Evolutionary conservation across 2,329 filamentous ascomycete species (phyloP), one percentile per base, ranked within the genome.

Genomic region (Colletotrichum tanaceti): DNA sequence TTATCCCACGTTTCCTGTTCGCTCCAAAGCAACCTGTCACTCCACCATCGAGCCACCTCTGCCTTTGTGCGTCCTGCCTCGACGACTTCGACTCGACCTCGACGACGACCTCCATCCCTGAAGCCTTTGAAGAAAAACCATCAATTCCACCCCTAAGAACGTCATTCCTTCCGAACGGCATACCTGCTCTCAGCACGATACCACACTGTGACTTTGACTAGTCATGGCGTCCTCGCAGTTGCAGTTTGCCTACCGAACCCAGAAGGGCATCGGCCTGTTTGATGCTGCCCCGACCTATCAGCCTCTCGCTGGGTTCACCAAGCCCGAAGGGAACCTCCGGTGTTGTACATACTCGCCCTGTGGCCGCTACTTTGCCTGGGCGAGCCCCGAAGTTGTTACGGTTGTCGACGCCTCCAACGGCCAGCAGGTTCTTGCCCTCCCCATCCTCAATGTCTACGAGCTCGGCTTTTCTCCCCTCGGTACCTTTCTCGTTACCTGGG

Each of bases 161-260:
- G 71, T 68, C 63, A 58, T 24, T 32, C 46, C 53, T 57, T 63
- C 47, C 61, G 41, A 52, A 57, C 53, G 73, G 67, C 57, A 69
- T 71, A 72, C 58, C 73, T 77, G 74, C 74, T 69, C 69, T 71
- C 65, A 75, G 74, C 74, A 75, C 72, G 75, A 74, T 75, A 75
- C 5, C 72, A 69, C 74, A 76, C 90, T 92, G 92, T 93, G 91
- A 86, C 91, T 94, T 94, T 93, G 79, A 90, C 89, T 94, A 94
- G 92, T 90, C 89, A 98, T 97, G 94, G 92, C 93, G 81, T 90
- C 87, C 86, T 90, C 93, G 78, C 90, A 93, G 78, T 91, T 95
- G 84, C 95, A 98, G 89, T 92, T 98, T 90, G 93, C 93, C 83
- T 97, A 92, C 87, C 93, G 96, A 84, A 98, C 96, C 81, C 92